A percentile compares a stretch with the other conserved stretches of the same genome.
Conservation (phyloP, 768 basidiomycete genomes). For the Xerocomus brunneocitrinus region DNA sequence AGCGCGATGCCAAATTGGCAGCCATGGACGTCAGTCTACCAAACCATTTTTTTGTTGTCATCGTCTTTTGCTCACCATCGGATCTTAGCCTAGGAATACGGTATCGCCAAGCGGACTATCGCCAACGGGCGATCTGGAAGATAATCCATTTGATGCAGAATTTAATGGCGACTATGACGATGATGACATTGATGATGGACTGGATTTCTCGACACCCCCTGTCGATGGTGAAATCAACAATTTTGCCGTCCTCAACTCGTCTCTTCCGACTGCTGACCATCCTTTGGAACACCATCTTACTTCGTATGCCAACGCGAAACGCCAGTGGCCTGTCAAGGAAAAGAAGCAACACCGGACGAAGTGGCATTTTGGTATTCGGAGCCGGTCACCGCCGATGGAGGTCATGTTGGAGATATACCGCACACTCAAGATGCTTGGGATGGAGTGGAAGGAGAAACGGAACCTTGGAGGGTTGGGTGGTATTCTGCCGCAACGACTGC, state of each 20-base stretch:
- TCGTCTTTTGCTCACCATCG: slow-evolving; percentile 4
- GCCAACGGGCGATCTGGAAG: slow-evolving; percentile 60
- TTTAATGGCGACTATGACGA: slow-evolving; percentile 43
- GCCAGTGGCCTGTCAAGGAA: slow-evolving; percentile 46
- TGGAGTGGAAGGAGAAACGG: slow-evolving; percentile 97
- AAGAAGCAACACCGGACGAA: slow-evolving; percentile 77
- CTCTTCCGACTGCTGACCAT: slow-evolving; percentile 68
- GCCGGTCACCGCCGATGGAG: slow-evolving; percentile 94
- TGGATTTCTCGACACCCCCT: slow-evolving; percentile 44
- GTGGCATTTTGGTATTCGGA: slow-evolving; percentile 98
- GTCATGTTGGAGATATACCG: slow-evolving; percentile 99
- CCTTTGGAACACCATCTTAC: slow-evolving; percentile 65
- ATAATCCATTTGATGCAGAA: slow-evolving; percentile 78
- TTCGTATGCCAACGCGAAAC: slow-evolving; percentile 54
- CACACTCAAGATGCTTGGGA: slow-evolving; percentile 81
- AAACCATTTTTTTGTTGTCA: slow-evolving; percentile 16
- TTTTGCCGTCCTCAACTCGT: slow-evolving; percentile 88
- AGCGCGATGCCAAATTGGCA: slow-evolving; percentile 75
- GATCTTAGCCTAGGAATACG: slow-evolving; percentile 58
- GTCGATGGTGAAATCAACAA: slow-evolving; percentile 44
- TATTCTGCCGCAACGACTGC: slow-evolving; percentile 30
- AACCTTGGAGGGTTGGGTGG: slow-evolving; percentile 70
- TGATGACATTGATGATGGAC: slow-evolving; percentile 55
- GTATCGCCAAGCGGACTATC: slow-evolving; percentile 66
- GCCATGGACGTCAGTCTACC: slow-evolving; percentile 68